phyloP scores from a whole-genome alignment of 306 rosid genomes.

The Quillaja saponaria region DNA sequence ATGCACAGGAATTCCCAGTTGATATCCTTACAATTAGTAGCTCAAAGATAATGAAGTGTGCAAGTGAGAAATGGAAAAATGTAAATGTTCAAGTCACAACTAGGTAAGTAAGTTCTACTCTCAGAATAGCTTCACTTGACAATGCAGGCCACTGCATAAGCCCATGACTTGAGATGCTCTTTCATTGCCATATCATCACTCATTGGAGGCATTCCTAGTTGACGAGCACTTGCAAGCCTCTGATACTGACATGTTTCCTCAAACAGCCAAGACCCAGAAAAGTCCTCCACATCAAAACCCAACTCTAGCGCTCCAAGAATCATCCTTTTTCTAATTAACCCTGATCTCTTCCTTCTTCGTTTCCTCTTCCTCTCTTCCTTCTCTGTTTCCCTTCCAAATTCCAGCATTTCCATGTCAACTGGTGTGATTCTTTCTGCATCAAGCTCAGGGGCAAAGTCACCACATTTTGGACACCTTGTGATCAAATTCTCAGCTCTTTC shows the following conservation, averaged over 20 bases:
- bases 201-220: slow-evolving; percentile 41
- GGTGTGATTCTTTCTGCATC: slow-evolving; percentile 7
- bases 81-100: slow-evolving; percentile 5
- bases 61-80: background rate
- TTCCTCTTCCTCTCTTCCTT: slow-evolving; percentile 24
- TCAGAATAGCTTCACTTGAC: slow-evolving; percentile 37
- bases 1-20: background rate
- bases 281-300: slow-evolving; percentile 25
- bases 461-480: slow-evolving; percentile 5
- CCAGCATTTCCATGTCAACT: slow-evolving; percentile 7
- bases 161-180: slow-evolving; percentile 73
- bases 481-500: slow-evolving; percentile 1
- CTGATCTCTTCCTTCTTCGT: slow-evolving; percentile 14
- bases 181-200: slow-evolving; percentile 66
- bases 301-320: slow-evolving; percentile 37
- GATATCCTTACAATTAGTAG: background rate
- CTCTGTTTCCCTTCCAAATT: slow-evolving; percentile 13
- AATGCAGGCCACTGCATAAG: slow-evolving; percentile 64
- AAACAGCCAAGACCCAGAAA: slow-evolving; percentile 8
- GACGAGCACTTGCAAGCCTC: background rate
- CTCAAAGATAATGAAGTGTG: background rate
- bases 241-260: slow-evolving; percentile 11
- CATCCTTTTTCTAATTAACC: slow-evolving; percentile 12
- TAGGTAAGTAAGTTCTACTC: background rate
- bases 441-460: slow-evolving; percentile 18